phyloP scores from a whole-genome alignment of 192 early-diverging fungal species.

The Thoreauomyces humboldtii region DNA sequence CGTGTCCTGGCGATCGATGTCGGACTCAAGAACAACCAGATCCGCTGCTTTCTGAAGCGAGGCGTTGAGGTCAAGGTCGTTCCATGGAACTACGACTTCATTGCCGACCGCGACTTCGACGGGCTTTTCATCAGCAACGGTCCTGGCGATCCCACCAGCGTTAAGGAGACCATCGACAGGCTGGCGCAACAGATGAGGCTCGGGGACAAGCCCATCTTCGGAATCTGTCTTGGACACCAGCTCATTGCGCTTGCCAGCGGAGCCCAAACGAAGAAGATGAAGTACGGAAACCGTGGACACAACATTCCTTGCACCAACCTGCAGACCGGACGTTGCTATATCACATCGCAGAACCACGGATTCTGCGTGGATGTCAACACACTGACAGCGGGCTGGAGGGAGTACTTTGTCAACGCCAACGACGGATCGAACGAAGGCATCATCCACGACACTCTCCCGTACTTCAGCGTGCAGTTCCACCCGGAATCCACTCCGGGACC shows the following conservation, averaged over 20 bases:
- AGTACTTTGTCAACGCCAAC: constrained; percentile 97
- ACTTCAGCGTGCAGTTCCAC: constrained; percentile 99
- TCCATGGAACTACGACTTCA: constrained; percentile 96
- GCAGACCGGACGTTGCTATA: constrained; percentile 95
- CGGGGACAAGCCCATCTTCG: constrained; percentile 89
- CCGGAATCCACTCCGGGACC: constrained; percentile 96
- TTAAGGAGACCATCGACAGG: constrained; percentile 73
- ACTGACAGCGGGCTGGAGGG: constrained; percentile 70
- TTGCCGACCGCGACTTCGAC: constrained; percentile 72
- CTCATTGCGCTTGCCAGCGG: constrained; percentile 90
- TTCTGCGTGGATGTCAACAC: constrained; percentile 88
- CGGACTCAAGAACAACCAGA: constrained; percentile 99
- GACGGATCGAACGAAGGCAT: constrained; percentile 99
- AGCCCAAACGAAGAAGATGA: constrained; percentile 92
- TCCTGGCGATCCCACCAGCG: constrained; percentile 91
- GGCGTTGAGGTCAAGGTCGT: constrained; percentile 93
- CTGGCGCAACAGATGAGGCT: constrained; percentile 64
- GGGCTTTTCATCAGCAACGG: constrained; percentile 91
- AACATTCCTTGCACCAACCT: constrained; percentile 98
- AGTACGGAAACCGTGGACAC: constrained; percentile 98
- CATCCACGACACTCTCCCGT: constrained; percentile 82
- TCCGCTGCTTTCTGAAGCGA: constrained; percentile 94
- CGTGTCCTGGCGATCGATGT: constrained; percentile 93
- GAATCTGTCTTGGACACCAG: constrained; percentile 99
- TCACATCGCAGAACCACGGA: constrained; percentile 98